Percentiles rank a stretch among this genome's conserved stretches.
Evolutionary conservation across 2,329 filamentous ascomycete species (phyloP).

Genomic region (Bipolaris gigantea): DNA sequence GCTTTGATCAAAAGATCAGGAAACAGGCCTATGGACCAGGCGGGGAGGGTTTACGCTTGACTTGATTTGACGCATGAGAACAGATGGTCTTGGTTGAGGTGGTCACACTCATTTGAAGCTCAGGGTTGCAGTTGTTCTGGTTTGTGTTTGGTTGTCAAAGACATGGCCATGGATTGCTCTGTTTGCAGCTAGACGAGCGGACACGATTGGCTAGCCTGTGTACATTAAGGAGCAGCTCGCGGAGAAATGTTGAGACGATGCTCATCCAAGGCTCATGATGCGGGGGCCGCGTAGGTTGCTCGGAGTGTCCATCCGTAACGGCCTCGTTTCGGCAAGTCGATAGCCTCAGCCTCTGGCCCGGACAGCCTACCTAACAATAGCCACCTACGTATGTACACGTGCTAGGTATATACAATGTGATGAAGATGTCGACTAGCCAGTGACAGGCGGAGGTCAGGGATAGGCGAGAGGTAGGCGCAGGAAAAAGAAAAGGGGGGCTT

Average conservation of each 20-base stretch:
- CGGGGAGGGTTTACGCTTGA: neutral
- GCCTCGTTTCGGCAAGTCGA: constrained; percentile 2
- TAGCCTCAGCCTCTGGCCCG: constrained; percentile 1
- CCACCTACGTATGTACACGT: neutral
- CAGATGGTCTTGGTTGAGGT: neutral
- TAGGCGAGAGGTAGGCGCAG: neutral
- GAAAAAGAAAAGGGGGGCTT: constrained; percentile 10
- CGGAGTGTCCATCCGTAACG: neutral
- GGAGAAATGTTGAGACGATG: neutral
- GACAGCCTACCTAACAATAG: neutral
- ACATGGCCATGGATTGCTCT: neutral
- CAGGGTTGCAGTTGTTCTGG: neutral
- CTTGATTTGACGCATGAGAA: neutral
- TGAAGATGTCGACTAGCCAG: constrained; percentile 3
- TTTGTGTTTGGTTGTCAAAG: neutral
- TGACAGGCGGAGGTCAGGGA: constrained; percentile 5
- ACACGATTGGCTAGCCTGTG: neutral
- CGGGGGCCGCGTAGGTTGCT: neutral
- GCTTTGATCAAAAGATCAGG: neutral
- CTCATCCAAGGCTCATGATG: neutral
- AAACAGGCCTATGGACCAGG: neutral
- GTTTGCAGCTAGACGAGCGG: neutral
- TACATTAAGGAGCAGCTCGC: neutral
- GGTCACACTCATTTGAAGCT: neutral
- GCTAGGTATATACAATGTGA: neutral